Evolutionary conservation across 768 basidiomycete genomes (phyloP).

Genomic region (Pulveroboletus sp.): DNA sequence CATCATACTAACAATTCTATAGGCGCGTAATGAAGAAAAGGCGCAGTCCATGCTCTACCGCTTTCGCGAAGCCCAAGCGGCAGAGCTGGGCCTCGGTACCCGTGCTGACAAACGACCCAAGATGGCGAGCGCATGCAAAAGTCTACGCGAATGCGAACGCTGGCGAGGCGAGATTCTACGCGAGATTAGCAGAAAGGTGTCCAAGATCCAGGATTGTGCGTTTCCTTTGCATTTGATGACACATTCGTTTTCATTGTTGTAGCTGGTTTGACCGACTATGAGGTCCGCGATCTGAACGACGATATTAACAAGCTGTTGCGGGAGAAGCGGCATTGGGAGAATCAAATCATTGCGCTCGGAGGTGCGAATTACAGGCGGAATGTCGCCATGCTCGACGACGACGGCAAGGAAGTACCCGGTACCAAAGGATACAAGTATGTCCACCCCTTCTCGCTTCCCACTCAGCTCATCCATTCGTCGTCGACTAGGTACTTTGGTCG

Average conservation of each 20-base stretch:
- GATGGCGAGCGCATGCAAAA: slow-evolving; percentile 91
- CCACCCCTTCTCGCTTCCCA: not conserved
- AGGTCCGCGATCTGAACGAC: slow-evolving; percentile 94
- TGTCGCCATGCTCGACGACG: slow-evolving; percentile 91
- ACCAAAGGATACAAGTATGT: slow-evolving; percentile 97
- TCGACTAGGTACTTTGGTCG: slow-evolving; percentile 86
- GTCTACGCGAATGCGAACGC: slow-evolving; percentile 87
- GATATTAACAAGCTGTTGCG: slow-evolving; percentile 95
- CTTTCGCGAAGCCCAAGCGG: slow-evolving; percentile 95
- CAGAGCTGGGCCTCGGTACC: slow-evolving; percentile 89
- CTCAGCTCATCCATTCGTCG: not conserved
- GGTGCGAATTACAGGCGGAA: slow-evolving; percentile 96
- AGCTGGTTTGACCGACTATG: slow-evolving; percentile 95
- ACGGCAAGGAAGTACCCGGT: slow-evolving; percentile 94
- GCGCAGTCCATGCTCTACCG: slow-evolving; percentile 94
- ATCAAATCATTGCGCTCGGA: slow-evolving; percentile 92
- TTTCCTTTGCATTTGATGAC: not conserved
- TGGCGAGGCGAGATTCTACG: slow-evolving; percentile 95
- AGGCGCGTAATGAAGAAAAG: slow-evolving; percentile 99
- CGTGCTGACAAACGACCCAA: slow-evolving; percentile 83
- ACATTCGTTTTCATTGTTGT: not conserved
- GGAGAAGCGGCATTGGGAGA: slow-evolving; percentile 97
- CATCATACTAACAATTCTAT: not conserved
- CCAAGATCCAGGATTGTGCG: slow-evolving; percentile 95
- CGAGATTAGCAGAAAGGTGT: slow-evolving; percentile 94